Evolutionary conservation across 192 early-diverging fungal species (phyloP).

Genomic region (Funneliformis geosporum): DNA sequence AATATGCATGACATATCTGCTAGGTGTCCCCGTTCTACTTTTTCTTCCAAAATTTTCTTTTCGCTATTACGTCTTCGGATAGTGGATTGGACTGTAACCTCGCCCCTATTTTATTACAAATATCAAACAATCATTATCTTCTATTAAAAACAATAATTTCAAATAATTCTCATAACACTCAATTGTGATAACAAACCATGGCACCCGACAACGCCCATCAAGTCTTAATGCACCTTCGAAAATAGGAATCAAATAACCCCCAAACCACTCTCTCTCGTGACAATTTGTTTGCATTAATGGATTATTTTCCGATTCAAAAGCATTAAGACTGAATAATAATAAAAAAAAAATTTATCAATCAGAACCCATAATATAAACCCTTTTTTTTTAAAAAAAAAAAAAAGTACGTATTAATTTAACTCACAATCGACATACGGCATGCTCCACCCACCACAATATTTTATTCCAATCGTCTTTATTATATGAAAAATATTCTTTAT

Average conservation of each 20-base stretch:
- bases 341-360: not conserved
- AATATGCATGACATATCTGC: slow-evolving; percentile 25
- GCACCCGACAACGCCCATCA: slow-evolving; percentile 22
- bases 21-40: not conserved
- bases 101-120: slow-evolving; percentile 2
- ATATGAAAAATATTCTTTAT: slow-evolving; percentile 26
- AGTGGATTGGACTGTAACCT: not conserved
- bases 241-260: slow-evolving; percentile 26
- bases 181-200: slow-evolving; percentile 31
- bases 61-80: slow-evolving; percentile 13
- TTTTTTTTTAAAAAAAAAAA: not conserved
- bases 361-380: not conserved
- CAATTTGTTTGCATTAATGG: slow-evolving; percentile 24
- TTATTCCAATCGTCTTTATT: slow-evolving; percentile 32
- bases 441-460: slow-evolving; percentile 26
- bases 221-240: slow-evolving; percentile 24
- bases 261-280: slow-evolving; percentile 23
- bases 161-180: not conserved
- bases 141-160: not conserved
- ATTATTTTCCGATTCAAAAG: slow-evolving; percentile 26
- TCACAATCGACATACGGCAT: slow-evolving; percentile 30
- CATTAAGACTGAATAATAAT: slow-evolving; percentile 25
- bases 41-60: slow-evolving; percentile 11
- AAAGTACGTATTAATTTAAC: not conserved
- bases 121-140: not conserved